Percentiles rank a stretch among this genome's conserved stretches.
These are phyloP conservation scores for Sarcocystis neurona DNA, from an alignment of 169 alveolate genomes.

Conservation along the genomic window DNA sequence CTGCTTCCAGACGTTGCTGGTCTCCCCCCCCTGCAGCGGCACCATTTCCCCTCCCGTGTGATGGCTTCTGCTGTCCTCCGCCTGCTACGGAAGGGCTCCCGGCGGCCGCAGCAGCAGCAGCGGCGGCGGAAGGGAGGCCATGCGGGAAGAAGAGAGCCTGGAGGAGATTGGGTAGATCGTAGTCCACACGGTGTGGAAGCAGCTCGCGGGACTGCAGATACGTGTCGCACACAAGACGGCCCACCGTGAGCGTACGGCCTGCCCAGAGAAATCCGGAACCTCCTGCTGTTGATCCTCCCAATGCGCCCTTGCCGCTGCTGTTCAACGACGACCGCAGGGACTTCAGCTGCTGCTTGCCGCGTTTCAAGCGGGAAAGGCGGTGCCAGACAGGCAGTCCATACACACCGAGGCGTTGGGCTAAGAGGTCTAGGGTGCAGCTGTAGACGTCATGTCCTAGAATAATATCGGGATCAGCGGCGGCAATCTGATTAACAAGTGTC, in stretches of 20 bases:
- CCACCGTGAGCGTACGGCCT: slow-evolving; percentile 67
- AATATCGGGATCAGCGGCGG: slow-evolving; percentile 63
- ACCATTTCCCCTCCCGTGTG: neutral
- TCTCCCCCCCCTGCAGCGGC: no score
- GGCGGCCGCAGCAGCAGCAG: slow-evolving; percentile 13
- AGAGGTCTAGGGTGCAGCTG: slow-evolving; percentile 44
- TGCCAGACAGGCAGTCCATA: slow-evolving; percentile 62
- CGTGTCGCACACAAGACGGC: slow-evolving; percentile 75
- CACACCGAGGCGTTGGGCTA: slow-evolving; percentile 36
- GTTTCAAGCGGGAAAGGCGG: slow-evolving; percentile 29
- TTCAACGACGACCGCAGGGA: neutral
- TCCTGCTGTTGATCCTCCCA: neutral
- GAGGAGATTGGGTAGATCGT: slow-evolving; percentile 65
- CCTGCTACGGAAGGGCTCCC: neutral
- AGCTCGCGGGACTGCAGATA: slow-evolving; percentile 70
- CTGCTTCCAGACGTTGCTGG: neutral
- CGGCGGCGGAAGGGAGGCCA: neutral
- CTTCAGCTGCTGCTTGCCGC: slow-evolving; percentile 38
- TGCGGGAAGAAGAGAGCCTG: slow-evolving; percentile 57
- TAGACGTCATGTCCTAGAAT: slow-evolving; percentile 59
- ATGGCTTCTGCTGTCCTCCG: neutral
- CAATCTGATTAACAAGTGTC: slow-evolving; percentile 29
- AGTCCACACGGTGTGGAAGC: slow-evolving; percentile 63
- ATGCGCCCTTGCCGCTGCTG: neutral
- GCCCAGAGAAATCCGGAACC: slow-evolving; percentile 22